Conservation (phyloP, 768 basidiomycete genomes). For the Suillus decipiens region DNA sequence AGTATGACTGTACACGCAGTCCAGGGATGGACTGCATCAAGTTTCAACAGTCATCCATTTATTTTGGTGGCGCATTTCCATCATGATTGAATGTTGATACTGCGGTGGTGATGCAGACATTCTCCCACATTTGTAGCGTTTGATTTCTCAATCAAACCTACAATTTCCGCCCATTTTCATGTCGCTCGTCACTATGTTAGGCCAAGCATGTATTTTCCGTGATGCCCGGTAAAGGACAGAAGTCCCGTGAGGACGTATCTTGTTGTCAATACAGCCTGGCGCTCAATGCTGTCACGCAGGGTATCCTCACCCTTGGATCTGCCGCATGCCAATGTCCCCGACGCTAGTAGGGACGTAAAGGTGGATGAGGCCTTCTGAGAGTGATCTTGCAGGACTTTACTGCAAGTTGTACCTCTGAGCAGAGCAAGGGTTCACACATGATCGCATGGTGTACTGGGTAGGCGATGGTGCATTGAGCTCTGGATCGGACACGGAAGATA, state of each 20-base stretch:
- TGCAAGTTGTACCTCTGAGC: background rate
- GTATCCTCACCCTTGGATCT: background rate
- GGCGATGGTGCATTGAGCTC: background rate
- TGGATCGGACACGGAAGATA: background rate
- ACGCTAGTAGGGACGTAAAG: background rate
- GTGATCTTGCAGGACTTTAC: background rate
- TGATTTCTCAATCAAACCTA: background rate
- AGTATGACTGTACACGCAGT: no score
- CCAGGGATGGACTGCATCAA: no score
- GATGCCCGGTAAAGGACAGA: background rate
- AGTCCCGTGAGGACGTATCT: background rate
- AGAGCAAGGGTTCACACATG: background rate
- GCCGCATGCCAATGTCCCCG: background rate
- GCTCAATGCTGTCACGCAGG: background rate
- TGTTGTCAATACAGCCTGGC: background rate
- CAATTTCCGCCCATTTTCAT: background rate
- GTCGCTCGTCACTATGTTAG: background rate
- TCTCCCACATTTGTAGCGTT: background rate
- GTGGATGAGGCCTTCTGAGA: background rate
- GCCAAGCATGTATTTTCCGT: background rate
- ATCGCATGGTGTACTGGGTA: background rate
- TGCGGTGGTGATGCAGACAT: no score
- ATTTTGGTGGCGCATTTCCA: no score
- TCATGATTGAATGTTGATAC: no score
- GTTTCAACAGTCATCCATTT: no score